Evolutionary conservation across 1,139 yeast species (phyloP), one percentile per base, ranked within the genome.

Genomic region (Yamadazyma atlantica): DNA sequence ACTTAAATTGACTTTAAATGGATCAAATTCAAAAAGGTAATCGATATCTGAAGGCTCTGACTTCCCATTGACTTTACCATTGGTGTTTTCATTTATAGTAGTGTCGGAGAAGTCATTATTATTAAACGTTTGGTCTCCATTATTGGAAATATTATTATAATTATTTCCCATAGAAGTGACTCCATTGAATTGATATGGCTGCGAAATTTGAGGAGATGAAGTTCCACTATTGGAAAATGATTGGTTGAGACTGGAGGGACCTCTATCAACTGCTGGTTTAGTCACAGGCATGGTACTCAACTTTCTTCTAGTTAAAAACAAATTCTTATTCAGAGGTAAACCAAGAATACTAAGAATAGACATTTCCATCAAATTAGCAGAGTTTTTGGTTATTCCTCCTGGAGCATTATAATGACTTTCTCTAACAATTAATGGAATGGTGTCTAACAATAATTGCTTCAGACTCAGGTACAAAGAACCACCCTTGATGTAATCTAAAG

Each of bases 401-500:
- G 87, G 81, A 13, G 79, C 58, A 23, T 75, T 78, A 33, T 69
- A 64, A 14, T 60, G 62, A 33, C 79, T 72, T 46, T 81, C 85
- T 11, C 58, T 50, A 44, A 67, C 75, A 40, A 82, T 58, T 34
- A 72, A 74, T 14, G 66, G 60, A 2, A 82, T 60, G 3, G 82
- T 68, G 29, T 66, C 74, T 22, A 69, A 58, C 26, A 84, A 59
- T 34, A 83, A 60, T 26, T 64, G 69, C 46, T 81, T 83, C 55
- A 83, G 80, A 35, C 82, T 87, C 53, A 78, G 84, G 51, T 82
- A 80, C 40, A 88, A 61, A 1, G 92, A 82, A 0, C 96, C 96
- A 18, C 92, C 89, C 54, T 86, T 80, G 2, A 88, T 82, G 55
- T 86, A 87, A 47, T 87, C 96, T 41, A 88, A 66, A 0, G 88